Evolutionary conservation across 2,329 filamentous ascomycete genomes (phyloP).

Genomic region (Trichoderma polysporum): DNA sequence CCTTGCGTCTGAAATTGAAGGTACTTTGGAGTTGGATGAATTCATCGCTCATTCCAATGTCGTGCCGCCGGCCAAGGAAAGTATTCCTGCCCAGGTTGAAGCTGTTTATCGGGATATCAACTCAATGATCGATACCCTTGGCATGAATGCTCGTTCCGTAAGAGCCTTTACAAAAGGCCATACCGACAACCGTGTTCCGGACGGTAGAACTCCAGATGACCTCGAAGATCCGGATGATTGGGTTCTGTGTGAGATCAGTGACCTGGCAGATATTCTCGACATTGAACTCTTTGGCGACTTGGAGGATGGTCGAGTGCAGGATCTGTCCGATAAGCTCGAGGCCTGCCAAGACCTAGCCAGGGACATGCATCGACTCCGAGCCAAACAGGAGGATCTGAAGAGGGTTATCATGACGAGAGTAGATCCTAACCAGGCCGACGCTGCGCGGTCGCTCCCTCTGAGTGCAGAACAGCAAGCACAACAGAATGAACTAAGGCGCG

Average conservation of each 20-base stretch:
- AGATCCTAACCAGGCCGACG: conserved; percentile 66
- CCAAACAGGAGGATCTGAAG: conserved; percentile 75
- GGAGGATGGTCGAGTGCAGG: conserved; percentile 65
- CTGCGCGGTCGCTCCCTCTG: conserved; percentile 69
- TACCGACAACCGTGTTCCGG: conserved; percentile 51
- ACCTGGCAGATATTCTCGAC: conserved; percentile 64
- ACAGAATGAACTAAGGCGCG: conserved; percentile 76
- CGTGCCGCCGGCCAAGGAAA: conserved; percentile 53
- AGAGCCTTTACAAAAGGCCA: conserved; percentile 68
- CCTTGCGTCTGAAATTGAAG: conserved; percentile 59
- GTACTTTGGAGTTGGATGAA: conserved; percentile 62
- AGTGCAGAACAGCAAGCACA: conserved; percentile 79
- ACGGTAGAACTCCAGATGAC: conserved; percentile 62
- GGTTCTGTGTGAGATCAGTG: conserved; percentile 72
- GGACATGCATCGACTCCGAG: conserved; percentile 69
- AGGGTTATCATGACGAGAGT: conserved; percentile 69
- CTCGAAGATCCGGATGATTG: conserved; percentile 69
- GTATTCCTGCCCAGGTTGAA: conserved; percentile 62
- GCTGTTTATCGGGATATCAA: conserved; percentile 78
- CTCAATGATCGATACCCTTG: conserved; percentile 91
- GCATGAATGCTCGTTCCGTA: conserved; percentile 74
- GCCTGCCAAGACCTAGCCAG: conserved; percentile 66
- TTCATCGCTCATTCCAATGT: conserved; percentile 65
- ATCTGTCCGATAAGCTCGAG: conserved; percentile 67
- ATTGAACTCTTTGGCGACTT: conserved; percentile 63